Evolutionary conservation across 768 basidiomycete species (phyloP).

Genomic region (Pisolithus orientalis): DNA sequence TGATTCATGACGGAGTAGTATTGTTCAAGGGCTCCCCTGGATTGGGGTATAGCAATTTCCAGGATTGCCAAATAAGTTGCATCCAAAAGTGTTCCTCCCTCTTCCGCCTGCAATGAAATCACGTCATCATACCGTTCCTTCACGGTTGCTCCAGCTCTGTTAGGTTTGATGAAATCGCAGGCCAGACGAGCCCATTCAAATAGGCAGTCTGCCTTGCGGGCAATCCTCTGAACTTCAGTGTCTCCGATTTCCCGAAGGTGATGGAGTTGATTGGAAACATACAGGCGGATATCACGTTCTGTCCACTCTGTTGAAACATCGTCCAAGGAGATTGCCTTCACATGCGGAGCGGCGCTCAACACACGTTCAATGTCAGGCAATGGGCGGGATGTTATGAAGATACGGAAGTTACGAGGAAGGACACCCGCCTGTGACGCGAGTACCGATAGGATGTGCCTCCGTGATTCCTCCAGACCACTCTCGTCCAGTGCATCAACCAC

Average conservation of each 20-base stretch:
- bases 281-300: neutral
- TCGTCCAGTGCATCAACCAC: no score
- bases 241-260: neutral
- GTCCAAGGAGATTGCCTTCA: neutral
- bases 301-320: neutral
- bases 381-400: constrained; percentile 30
- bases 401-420: constrained; percentile 31
- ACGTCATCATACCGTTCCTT: neutral
- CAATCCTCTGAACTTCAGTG: neutral
- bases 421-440: no score
- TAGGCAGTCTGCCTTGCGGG: constrained; percentile 10
- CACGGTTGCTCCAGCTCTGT: neutral
- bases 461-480: no score
- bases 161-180: constrained; percentile 6
- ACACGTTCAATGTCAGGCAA: constrained; percentile 18
- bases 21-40: neutral
- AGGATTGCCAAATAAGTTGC: neutral
- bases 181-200: constrained; percentile 19
- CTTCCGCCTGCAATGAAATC: neutral
- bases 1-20: neutral
- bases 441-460: no score
- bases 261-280: neutral
- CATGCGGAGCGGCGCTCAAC: neutral
- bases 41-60: neutral
- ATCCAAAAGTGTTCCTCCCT: neutral